Conservation (phyloP, 1,139 yeast species). For the Hanseniaspora uvarum region DNA sequence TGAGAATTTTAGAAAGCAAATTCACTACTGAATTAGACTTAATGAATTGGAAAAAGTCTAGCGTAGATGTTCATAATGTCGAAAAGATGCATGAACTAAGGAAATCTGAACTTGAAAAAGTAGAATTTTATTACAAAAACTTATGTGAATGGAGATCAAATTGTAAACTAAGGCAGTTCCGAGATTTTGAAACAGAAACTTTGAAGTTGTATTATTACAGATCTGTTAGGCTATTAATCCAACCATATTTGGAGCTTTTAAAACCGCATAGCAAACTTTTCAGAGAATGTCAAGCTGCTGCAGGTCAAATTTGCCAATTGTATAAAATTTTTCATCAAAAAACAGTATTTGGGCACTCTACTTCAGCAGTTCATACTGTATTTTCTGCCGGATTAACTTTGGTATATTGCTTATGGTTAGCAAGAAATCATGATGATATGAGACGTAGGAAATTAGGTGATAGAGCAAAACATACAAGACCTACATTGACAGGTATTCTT, state of each 20-base stretch:
- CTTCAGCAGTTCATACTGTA: constrained; percentile 50
- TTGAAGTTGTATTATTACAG: constrained; percentile 45
- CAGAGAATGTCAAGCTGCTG: constrained; percentile 53
- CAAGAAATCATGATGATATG: constrained; percentile 46
- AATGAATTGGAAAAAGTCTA: constrained; percentile 15
- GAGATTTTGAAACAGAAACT: constrained; percentile 43
- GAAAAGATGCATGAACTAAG: not conserved
- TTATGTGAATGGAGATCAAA: constrained; percentile 44
- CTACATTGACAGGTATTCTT: constrained; percentile 41
- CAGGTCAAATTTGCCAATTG: constrained; percentile 51
- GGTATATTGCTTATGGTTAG: constrained; percentile 51
- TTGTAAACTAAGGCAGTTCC: constrained; percentile 31
- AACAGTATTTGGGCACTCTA: constrained; percentile 48
- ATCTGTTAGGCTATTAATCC: constrained; percentile 45
- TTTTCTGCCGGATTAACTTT: constrained; percentile 55
- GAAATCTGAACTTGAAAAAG: constrained; percentile 3
- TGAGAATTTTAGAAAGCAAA: constrained; percentile 46
- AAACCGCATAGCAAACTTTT: constrained; percentile 49
- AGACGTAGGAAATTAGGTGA: constrained; percentile 41
- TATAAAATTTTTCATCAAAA: constrained; percentile 50
- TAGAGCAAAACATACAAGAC: constrained; percentile 44
- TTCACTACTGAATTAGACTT: constrained; percentile 39
- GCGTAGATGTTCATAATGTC: constrained; percentile 28
- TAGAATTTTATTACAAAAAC: constrained; percentile 25
- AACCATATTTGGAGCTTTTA: constrained; percentile 45